These are phyloP conservation scores for Hypholoma sublateritium DNA, from an alignment of 768 basidiomycete species.

Conservation along the genomic window DNA sequence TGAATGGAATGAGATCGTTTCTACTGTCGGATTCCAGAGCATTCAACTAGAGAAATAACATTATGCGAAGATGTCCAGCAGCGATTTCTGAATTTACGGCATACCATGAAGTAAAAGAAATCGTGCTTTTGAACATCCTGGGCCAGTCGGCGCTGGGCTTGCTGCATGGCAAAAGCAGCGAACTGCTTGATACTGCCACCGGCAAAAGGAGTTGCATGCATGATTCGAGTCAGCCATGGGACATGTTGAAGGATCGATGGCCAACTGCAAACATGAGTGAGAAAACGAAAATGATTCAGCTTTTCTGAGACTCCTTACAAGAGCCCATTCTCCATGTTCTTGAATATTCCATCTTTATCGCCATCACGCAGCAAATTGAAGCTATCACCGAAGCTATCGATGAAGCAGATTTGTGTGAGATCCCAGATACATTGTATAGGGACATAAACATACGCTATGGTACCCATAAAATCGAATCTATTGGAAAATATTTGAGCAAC, in stretches of 20 bases:
- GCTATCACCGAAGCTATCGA: conserved; percentile 28
- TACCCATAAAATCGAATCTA: conserved; percentile 40
- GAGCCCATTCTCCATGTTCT: conserved; percentile 17
- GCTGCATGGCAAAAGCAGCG: conserved; percentile 15
- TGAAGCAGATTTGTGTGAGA: neutral
- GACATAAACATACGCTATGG: conserved; percentile 28
- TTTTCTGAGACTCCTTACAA: conserved; percentile 16
- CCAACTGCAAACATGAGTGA: conserved; percentile 3
- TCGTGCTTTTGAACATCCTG: conserved; percentile 20
- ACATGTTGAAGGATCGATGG: conserved; percentile 23
- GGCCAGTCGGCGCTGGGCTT: conserved; percentile 18
- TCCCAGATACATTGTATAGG: neutral
- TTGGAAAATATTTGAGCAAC: neutral
- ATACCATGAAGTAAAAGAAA: conserved; percentile 29
- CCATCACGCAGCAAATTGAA: conserved; percentile 30
- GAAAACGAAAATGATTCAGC: neutral
- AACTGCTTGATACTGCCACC: conserved; percentile 13
- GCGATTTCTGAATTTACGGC: neutral
- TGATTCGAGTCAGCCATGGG: conserved; percentile 18
- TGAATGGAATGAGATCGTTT: conserved; percentile 9
- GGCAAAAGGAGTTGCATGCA: conserved; percentile 11
- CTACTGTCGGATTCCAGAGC: conserved; percentile 14
- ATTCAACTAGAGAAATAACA: neutral
- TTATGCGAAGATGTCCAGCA: neutral
- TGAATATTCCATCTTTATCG: conserved; percentile 24